Conservation (phyloP, 768 basidiomycete species). For the Lentinula edodes region DNA sequence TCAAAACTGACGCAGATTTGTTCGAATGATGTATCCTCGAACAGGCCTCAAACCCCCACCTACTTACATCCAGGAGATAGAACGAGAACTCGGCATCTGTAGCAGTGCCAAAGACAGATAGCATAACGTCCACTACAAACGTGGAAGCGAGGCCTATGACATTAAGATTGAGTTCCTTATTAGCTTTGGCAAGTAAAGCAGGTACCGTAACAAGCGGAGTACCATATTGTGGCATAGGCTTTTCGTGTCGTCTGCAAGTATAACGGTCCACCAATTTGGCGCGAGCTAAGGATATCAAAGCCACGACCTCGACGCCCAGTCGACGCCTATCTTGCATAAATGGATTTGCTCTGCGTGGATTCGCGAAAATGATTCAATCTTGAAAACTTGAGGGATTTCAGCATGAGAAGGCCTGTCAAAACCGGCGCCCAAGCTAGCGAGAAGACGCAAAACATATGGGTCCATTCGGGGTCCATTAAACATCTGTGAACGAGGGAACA, state of each 20-base stretch:
- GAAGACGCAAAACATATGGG: slow-evolving; percentile 64
- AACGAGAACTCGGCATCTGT: slow-evolving; percentile 76
- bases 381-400: slow-evolving; percentile 81
- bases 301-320: slow-evolving; percentile 89
- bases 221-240: slow-evolving; percentile 83
- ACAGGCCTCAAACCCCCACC: slow-evolving; percentile 55
- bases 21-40: slow-evolving; percentile 80
- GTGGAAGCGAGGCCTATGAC: slow-evolving; percentile 96
- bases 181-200: slow-evolving; percentile 69
- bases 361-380: slow-evolving; percentile 90
- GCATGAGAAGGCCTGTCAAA: slow-evolving; percentile 97
- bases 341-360: slow-evolving; percentile 95
- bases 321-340: slow-evolving; percentile 68
- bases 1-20: slow-evolving; percentile 65
- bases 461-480: slow-evolving; percentile 51
- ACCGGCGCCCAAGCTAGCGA: slow-evolving; percentile 86
- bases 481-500: slow-evolving; percentile 43
- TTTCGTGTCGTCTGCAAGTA: slow-evolving; percentile 97
- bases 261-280: slow-evolving; percentile 88
- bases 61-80: slow-evolving; percentile 81
- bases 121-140: slow-evolving; percentile 97
- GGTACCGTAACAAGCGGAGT: slow-evolving; percentile 81
- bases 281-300: slow-evolving; percentile 80
- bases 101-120: slow-evolving; percentile 89
- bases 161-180: slow-evolving; percentile 64